Evolutionary conservation across 208 protist species (phyloP).

Genomic region (Porcisia deanei): DNA sequence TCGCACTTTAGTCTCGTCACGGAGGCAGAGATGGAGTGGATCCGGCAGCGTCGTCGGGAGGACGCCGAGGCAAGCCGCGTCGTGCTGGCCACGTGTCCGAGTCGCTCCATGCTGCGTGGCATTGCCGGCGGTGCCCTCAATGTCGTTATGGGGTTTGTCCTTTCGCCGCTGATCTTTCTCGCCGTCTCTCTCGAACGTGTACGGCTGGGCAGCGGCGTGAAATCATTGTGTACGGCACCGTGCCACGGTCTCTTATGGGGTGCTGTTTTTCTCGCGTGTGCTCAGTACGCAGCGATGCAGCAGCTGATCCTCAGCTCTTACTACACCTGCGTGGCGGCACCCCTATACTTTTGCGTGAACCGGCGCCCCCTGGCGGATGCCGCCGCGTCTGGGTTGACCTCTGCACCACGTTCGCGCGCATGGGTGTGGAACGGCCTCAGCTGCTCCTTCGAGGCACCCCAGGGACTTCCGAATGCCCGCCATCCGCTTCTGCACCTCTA

Average conservation of each 20-base stretch:
- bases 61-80: slow-evolving; percentile 72
- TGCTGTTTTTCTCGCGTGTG: slow-evolving; percentile 49
- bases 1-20: slow-evolving; percentile 63
- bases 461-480: slow-evolving; percentile 15
- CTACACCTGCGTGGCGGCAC: slow-evolving; percentile 39
- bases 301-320: slow-evolving; percentile 60
- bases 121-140: slow-evolving; percentile 57
- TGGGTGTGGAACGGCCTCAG: slow-evolving; percentile 37
- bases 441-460: slow-evolving; percentile 48
- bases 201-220: slow-evolving; percentile 29
- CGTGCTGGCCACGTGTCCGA: slow-evolving; percentile 68
- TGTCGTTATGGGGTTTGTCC: slow-evolving; percentile 39
- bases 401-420: slow-evolving; percentile 23
- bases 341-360: slow-evolving; percentile 52
- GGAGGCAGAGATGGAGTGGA: slow-evolving; percentile 68
- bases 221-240: slow-evolving; percentile 37
- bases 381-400: slow-evolving; percentile 11
- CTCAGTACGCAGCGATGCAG: slow-evolving; percentile 72
- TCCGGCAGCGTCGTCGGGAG: slow-evolving; percentile 48
- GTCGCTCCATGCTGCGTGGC: slow-evolving; percentile 43
- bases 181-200: slow-evolving; percentile 62
- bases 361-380: slow-evolving; percentile 16
- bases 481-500: slow-evolving; percentile 48
- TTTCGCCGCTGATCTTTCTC: slow-evolving; percentile 70
- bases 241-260: slow-evolving; percentile 61